These are phyloP conservation scores for Ceratobasidium sp. DNA, from an alignment of 1,284 basidiomycete species.

Conservation along the genomic window DNA sequence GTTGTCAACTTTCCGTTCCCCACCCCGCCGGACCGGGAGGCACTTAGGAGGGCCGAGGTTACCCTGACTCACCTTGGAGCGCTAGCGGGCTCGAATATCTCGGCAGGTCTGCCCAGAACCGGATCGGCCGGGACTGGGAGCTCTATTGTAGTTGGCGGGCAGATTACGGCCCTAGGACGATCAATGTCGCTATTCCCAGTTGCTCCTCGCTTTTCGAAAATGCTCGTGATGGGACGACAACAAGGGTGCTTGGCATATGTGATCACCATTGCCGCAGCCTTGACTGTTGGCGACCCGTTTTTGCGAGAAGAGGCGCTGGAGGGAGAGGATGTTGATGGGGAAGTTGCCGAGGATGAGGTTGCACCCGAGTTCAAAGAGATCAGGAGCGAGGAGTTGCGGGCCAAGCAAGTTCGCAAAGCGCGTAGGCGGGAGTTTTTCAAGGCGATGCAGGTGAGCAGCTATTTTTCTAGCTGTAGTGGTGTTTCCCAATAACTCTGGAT, in stretches of 20 bases:
- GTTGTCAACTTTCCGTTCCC: slow-evolving; percentile 99
- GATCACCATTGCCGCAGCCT: slow-evolving; percentile 87
- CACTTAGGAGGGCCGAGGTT: slow-evolving; percentile 83
- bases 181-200: slow-evolving; percentile 95
- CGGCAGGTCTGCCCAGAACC: slow-evolving; percentile 47
- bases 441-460: slow-evolving; percentile 81
- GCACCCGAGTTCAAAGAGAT: slow-evolving; percentile 61
- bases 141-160: slow-evolving; percentile 53
- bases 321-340: slow-evolving; percentile 56
- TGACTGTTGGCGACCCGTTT: slow-evolving; percentile 97
- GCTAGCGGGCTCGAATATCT: slow-evolving; percentile 55
- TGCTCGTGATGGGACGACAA: slow-evolving; percentile 92
- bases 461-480: slow-evolving; percentile 43
- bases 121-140: slow-evolving; percentile 43
- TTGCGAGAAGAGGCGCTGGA: slow-evolving; percentile 76
- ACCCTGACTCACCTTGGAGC: slow-evolving; percentile 86
- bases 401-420: slow-evolving; percentile 70
- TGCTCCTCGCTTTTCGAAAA: slow-evolving; percentile 90
- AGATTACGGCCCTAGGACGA: slow-evolving; percentile 87
- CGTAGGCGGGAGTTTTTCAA: slow-evolving; percentile 79
- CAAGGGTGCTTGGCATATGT: slow-evolving; percentile 92
- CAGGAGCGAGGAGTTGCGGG: slow-evolving; percentile 63
- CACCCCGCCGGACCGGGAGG: slow-evolving; percentile 86
- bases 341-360: slow-evolving; percentile 50
- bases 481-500: slow-evolving; percentile 39